These are phyloP conservation scores for Phlyctochytrium planicorne DNA, from an alignment of 192 early-diverging fungal genomes.

Conservation along the genomic window DNA sequence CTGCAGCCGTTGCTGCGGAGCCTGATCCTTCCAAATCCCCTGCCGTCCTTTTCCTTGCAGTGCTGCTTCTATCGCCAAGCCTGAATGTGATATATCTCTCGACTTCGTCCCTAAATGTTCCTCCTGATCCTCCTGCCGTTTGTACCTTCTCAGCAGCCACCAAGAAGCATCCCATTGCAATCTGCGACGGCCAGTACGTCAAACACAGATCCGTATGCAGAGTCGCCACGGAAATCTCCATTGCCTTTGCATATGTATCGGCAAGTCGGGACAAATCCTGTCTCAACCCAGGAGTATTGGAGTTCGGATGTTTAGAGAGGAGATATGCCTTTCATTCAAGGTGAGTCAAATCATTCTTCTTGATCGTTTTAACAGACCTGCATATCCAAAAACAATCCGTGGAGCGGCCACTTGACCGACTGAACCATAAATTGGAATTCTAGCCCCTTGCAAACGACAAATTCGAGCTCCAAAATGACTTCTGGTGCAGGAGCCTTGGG, in stretches of 20 bases:
- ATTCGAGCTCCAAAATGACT: constrained; percentile 38
- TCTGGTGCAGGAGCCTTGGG: constrained; percentile 32
- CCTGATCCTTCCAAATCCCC: background rate
- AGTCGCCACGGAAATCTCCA: constrained; percentile 28
- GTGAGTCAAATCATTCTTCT: background rate
- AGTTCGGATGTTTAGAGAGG: constrained; percentile 11
- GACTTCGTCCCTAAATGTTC: constrained; percentile 23
- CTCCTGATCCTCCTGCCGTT: too few relatives aligned
- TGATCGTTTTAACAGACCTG: constrained; percentile 34
- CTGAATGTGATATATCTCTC: constrained; percentile 33
- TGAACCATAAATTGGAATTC: constrained; percentile 47
- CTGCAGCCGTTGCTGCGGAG: background rate
- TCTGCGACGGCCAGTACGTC: constrained; percentile 45
- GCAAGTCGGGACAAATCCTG: constrained; percentile 21
- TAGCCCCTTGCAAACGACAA: constrained; percentile 36
- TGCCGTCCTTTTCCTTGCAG: background rate
- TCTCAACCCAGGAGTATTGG: constrained; percentile 16
- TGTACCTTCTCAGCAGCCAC: too few relatives aligned
- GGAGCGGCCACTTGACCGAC: constrained; percentile 45
- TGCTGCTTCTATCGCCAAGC: too few relatives aligned
- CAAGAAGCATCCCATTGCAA: constrained; percentile 46
- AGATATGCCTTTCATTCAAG: constrained; percentile 17
- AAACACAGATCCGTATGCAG: constrained; percentile 38
- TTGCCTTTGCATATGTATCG: constrained; percentile 26
- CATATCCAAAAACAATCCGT: constrained; percentile 49